phyloP scores from a whole-genome alignment of 169 alveolate genomes.

The Hammondia hammondi region DNA sequence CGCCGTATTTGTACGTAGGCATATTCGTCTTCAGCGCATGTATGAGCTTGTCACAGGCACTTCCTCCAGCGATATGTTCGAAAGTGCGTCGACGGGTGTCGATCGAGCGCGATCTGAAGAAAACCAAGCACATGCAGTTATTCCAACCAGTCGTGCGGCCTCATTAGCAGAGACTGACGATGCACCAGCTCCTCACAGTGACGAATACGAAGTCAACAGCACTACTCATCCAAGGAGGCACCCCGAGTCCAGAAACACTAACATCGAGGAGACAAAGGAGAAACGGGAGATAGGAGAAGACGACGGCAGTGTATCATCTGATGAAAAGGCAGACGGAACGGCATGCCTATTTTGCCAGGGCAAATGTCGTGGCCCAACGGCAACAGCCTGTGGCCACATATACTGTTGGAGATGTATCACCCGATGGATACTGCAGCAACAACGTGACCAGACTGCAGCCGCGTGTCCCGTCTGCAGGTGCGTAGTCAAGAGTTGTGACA shows the following conservation, averaged over 20 bases:
- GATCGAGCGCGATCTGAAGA: not conserved
- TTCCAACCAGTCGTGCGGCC: not conserved
- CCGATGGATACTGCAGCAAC: slow-evolving; percentile 48
- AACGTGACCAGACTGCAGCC: not conserved
- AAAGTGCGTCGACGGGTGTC: too few species aligned
- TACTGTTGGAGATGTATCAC: slow-evolving; percentile 73
- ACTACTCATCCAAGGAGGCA: not conserved
- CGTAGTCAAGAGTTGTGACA: not conserved
- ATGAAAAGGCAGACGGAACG: not conserved
- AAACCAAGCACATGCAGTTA: not conserved
- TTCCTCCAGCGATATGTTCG: too few species aligned
- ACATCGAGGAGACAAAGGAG: not conserved
- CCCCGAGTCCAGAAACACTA: too few species aligned
- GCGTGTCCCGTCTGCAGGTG: slow-evolving; percentile 43
- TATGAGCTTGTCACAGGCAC: not conserved
- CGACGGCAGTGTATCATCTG: not conserved
- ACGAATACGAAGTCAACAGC: not conserved
- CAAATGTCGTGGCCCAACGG: slow-evolving; percentile 65
- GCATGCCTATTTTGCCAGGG: slow-evolving; percentile 66
- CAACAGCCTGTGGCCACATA: slow-evolving; percentile 73
- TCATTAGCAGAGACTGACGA: not conserved
- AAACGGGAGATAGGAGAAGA: not conserved
- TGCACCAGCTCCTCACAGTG: not conserved
- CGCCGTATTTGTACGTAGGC: not conserved
- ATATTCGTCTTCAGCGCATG: not conserved